Percentiles rank a stretch among this genome's conserved stretches.
phyloP scores from a whole-genome alignment of 2,329 filamentous ascomycete species.

The Acephala macrosclerotiorum region DNA sequence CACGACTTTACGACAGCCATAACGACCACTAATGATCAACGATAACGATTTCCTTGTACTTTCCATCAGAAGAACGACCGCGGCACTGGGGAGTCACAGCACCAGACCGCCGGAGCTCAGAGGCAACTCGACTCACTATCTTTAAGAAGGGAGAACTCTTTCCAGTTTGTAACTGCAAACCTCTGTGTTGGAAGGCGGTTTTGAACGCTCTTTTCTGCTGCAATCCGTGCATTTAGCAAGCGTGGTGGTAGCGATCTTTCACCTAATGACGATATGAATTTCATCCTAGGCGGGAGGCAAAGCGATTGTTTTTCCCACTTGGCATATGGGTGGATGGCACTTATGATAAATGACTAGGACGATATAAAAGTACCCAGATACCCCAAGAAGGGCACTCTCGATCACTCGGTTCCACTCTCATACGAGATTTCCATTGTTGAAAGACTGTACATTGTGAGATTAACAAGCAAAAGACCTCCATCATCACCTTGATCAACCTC shows the following conservation, averaged over 20 bases:
- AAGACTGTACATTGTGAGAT: not conserved
- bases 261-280: slow-evolving; percentile 29
- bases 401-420: not conserved
- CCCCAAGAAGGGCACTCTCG: slow-evolving; percentile 15
- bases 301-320: slow-evolving; percentile 21
- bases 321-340: slow-evolving; percentile 18
- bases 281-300: slow-evolving; percentile 23
- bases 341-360: slow-evolving; percentile 28
- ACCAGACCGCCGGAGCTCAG: slow-evolving; percentile 41
- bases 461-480: too few species aligned
- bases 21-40: slow-evolving; percentile 30
- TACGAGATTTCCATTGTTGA: not conserved
- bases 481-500: too few species aligned
- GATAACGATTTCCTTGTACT: slow-evolving; percentile 29
- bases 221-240: slow-evolving; percentile 43
- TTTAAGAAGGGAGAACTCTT: slow-evolving; percentile 38
- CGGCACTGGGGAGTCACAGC: slow-evolving; percentile 41
- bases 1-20: slow-evolving; percentile 17
- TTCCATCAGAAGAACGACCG: slow-evolving; percentile 36
- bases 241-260: slow-evolving; percentile 36
- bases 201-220: slow-evolving; percentile 32
- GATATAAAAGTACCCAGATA: slow-evolving; percentile 20
- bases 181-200: slow-evolving; percentile 23
- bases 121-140: slow-evolving; percentile 45
- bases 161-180: slow-evolving; percentile 24